Percentiles rank a stretch among this genome's conserved stretches.
These are phyloP conservation scores for Lophiostoma macrostomum DNA, from an alignment of 495 filamentous ascomycete species.

Conservation along the genomic window DNA sequence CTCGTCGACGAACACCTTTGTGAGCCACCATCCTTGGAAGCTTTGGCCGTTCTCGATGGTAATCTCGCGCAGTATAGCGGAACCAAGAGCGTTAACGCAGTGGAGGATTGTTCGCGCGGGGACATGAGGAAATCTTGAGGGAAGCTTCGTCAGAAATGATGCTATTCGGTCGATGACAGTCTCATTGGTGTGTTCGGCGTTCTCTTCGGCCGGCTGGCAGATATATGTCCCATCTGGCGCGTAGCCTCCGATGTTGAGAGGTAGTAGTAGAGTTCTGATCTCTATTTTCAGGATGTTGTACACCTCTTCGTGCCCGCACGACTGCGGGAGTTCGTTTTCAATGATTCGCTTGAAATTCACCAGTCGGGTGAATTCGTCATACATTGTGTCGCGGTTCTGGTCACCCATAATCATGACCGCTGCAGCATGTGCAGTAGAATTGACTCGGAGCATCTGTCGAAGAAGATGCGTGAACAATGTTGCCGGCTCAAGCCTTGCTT, in stretches of 20 bases:
- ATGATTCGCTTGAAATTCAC: conserved; percentile 63
- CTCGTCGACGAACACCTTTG: conserved; percentile 96
- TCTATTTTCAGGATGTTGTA: conserved; percentile 71
- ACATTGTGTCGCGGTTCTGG: conserved; percentile 83
- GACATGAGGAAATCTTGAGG: conserved; percentile 68
- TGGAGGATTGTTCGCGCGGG: conserved; percentile 64
- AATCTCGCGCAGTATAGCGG: conserved; percentile 69
- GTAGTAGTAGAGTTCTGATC: conserved; percentile 67
- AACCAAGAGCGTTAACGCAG: conserved; percentile 65
- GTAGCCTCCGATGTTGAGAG: conserved; percentile 55
- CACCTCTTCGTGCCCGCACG: conserved; percentile 59
- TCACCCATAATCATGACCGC: conserved; percentile 72
- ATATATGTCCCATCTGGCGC: conserved; percentile 54
- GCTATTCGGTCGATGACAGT: conserved; percentile 80
- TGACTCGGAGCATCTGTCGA: conserved; percentile 82
- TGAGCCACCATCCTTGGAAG: conserved; percentile 96
- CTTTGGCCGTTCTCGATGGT: conserved; percentile 79
- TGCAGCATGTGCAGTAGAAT: conserved; percentile 82
- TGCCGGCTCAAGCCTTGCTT: conserved; percentile 82
- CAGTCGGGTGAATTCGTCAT: conserved; percentile 79
- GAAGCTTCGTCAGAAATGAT: conserved; percentile 71
- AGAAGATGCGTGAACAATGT: conserved; percentile 83
- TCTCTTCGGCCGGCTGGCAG: conserved; percentile 48
- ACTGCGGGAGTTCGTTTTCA: conserved; percentile 50
- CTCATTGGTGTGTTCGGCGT: conserved; percentile 43